These are phyloP conservation scores for Rhinocladiella similis DNA, from an alignment of 2,329 filamentous ascomycete genomes.

Conservation along the genomic window DNA sequence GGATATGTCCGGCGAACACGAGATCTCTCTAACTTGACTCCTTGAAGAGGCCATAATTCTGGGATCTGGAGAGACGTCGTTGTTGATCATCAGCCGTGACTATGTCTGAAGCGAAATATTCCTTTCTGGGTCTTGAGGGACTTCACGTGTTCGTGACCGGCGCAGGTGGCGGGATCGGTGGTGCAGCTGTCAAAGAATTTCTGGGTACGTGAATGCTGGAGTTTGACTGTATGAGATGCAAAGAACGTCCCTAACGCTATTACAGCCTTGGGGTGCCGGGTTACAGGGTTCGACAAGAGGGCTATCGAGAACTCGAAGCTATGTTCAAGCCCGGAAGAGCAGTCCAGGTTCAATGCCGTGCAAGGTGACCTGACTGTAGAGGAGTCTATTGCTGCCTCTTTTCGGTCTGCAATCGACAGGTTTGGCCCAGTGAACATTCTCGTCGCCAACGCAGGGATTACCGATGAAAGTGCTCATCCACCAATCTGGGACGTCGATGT, in stretches of 20 bases:
- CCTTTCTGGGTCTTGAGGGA: conserved; percentile 50
- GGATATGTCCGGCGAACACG: too few species aligned
- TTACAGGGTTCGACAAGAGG: conserved; percentile 53
- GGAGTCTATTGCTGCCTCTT: conserved; percentile 43
- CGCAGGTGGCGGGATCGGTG: conserved; percentile 54
- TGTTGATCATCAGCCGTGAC: background rate
- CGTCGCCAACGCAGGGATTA: conserved; percentile 54
- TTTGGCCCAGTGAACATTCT: conserved; percentile 56
- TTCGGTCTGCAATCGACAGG: conserved; percentile 31
- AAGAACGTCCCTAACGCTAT: background rate
- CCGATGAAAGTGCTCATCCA: conserved; percentile 49
- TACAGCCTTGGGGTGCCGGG: conserved; percentile 54
- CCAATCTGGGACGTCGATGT: conserved; percentile 55
- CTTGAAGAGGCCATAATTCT: too few species aligned
- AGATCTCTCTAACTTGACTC: too few species aligned
- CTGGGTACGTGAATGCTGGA: conserved; percentile 41
- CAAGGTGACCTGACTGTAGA: conserved; percentile 53
- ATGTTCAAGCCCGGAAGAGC: conserved; percentile 31
- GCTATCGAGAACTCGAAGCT: conserved; percentile 35
- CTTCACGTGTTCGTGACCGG: conserved; percentile 57
- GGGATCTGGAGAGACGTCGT: too few species aligned
- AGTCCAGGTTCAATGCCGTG: conserved; percentile 41
- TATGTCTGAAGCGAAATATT: conserved; percentile 31
- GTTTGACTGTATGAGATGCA: conserved; percentile 3
- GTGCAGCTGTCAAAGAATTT: conserved; percentile 53